Percentiles rank a stretch among this genome's conserved stretches.
Conservation (phyloP, 331 rosid species). For the Erythrophleum ivorense region DNA sequence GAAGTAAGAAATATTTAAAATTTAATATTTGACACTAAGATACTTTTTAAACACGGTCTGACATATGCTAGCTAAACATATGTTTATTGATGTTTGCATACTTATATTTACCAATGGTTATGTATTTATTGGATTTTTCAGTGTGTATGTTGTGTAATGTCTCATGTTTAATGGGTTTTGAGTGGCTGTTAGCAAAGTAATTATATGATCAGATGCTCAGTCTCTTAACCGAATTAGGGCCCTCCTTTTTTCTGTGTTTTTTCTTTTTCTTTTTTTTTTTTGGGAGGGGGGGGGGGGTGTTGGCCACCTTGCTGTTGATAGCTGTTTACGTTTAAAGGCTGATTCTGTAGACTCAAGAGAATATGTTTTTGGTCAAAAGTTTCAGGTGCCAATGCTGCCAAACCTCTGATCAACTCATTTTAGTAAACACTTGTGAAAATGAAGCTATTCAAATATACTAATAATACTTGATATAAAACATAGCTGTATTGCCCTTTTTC, state of each 20-base stretch:
- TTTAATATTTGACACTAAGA: neutral
- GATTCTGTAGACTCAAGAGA: neutral
- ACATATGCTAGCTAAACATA: neutral
- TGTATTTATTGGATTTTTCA: neutral
- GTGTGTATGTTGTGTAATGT: neutral
- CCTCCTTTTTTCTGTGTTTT: neutral
- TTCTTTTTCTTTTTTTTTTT: too few relatives aligned
- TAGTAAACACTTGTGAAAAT: slow-evolving; percentile 6
- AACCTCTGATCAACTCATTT: slow-evolving; percentile 19
- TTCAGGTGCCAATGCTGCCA: neutral
- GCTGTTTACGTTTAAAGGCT: neutral
- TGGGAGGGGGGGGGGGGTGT: too few relatives aligned
- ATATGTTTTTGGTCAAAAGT: slow-evolving; percentile 4
- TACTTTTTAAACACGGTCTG: neutral
- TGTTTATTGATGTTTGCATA: neutral
- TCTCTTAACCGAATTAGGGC: neutral
- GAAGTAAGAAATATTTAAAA: neutral
- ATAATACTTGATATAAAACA: neutral
- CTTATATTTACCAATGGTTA: neutral
- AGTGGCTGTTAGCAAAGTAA: neutral
- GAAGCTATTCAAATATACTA: slow-evolving; percentile 29
- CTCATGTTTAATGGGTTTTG: neutral
- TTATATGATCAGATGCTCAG: neutral
- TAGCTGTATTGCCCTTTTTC: neutral
- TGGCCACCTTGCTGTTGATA: neutral